phyloP scores from a whole-genome alignment of 106 monocot genomes.

The Phalaenopsis aphrodite region DNA sequence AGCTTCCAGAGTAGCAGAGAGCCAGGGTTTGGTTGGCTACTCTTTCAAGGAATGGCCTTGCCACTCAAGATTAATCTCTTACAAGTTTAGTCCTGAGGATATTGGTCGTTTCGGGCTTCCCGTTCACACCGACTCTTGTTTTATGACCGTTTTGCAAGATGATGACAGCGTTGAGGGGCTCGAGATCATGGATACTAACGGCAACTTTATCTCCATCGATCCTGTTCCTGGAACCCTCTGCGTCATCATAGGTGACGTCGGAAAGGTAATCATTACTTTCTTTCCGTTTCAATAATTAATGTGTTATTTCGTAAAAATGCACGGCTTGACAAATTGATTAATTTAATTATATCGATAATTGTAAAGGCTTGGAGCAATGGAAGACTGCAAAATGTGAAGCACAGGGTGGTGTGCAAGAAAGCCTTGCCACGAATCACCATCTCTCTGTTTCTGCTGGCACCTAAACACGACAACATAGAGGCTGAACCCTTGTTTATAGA shows the following conservation, averaged over 20 bases:
- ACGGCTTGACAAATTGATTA: no score
- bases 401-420: conserved; percentile 45
- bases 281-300: no score
- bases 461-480: conserved; percentile 35
- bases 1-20: conserved; percentile 35
- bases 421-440: conserved; percentile 29
- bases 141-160: conserved; percentile 58
- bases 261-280: conserved; percentile 18
- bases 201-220: conserved; percentile 31
- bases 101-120: conserved; percentile 39
- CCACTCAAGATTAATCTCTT: conserved; percentile 46
- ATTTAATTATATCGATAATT: no score
- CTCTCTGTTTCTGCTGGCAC: conserved; percentile 48
- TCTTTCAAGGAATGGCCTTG: conserved; percentile 41
- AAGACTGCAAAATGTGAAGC: conserved; percentile 44
- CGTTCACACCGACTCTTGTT: conserved; percentile 47
- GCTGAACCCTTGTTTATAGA: conserved; percentile 28
- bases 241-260: conserved; percentile 51
- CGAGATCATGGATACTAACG: conserved; percentile 35
- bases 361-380: conserved; percentile 60
- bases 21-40: conserved; percentile 24
- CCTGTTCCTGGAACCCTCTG: conserved; percentile 41
- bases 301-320: no score
- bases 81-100: conserved; percentile 27
- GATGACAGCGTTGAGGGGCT: conserved; percentile 53